Evolutionary conservation across 2,329 filamentous ascomycete species (phyloP).

Genomic region (Cladosporium colombiae): DNA sequence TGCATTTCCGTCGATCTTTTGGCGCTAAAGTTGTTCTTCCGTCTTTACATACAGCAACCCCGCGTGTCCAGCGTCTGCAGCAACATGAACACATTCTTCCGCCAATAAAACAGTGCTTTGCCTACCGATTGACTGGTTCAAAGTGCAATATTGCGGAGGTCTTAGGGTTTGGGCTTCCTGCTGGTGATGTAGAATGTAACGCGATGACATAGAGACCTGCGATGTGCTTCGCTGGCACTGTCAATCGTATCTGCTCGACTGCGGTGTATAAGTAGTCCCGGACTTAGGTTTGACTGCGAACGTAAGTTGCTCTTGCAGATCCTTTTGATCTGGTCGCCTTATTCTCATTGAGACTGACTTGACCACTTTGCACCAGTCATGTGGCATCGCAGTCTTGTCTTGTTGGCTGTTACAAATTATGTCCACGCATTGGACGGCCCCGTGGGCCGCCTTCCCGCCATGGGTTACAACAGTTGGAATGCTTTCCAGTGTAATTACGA

Average conservation of each 20-base stretch:
- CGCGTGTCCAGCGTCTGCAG: neutral
- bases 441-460: slow-evolving; percentile 23
- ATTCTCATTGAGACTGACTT: neutral
- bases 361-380: neutral
- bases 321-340: neutral
- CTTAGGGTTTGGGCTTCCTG: neutral
- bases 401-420: neutral
- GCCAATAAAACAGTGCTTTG: neutral
- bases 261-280: neutral
- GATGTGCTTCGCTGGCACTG: neutral
- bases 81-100: neutral
- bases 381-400: neutral
- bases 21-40: neutral
- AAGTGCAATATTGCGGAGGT: neutral
- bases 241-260: neutral
- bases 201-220: neutral
- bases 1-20: neutral
- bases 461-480: slow-evolving; percentile 28
- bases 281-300: neutral
- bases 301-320: neutral
- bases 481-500: slow-evolving; percentile 24
- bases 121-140: neutral
- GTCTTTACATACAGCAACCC: slow-evolving; percentile 7
- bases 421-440: neutral
- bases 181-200: neutral